A percentile compares a stretch with the other conserved stretches of the same genome.
Evolutionary conservation across 257 asterid species (phyloP).

Genomic region (Ocimum tenuiflorum): DNA sequence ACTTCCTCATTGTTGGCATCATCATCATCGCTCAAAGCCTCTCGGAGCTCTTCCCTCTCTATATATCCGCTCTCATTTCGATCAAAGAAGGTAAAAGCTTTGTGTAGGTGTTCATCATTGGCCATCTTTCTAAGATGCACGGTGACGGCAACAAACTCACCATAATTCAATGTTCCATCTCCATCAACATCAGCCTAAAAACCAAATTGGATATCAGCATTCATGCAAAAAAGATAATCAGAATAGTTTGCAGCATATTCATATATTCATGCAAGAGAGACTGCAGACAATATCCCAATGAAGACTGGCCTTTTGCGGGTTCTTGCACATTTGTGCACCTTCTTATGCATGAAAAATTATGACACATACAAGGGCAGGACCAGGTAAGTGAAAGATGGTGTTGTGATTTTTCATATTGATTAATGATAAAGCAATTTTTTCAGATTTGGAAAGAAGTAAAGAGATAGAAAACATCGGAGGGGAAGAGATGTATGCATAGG

Average conservation of each 20-base stretch:
- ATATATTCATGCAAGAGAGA: too few relatives aligned
- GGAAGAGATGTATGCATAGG: neutral
- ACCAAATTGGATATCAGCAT: neutral
- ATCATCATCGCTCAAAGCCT: conserved; percentile 53
- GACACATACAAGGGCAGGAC: too few relatives aligned
- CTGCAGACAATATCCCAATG: too few relatives aligned
- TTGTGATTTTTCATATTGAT: neutral
- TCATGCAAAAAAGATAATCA: neutral
- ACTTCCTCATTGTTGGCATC: conserved; percentile 56
- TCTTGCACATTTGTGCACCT: too few relatives aligned
- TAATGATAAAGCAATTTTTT: too few relatives aligned
- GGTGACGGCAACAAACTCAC: conserved; percentile 65
- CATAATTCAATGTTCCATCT: conserved; percentile 59
- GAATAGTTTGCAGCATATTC: too few relatives aligned
- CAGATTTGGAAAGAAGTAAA: too few relatives aligned
- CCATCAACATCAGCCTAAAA: conserved; percentile 71
- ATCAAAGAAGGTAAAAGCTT: conserved; percentile 73
- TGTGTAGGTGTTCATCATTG: conserved; percentile 69
- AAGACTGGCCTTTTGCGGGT: too few relatives aligned
- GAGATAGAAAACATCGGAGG: too few relatives aligned
- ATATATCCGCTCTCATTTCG: conserved; percentile 50
- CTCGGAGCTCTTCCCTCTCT: conserved; percentile 66
- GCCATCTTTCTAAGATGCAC: conserved; percentile 71
- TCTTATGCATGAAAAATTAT: too few relatives aligned
- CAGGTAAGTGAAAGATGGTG: too few relatives aligned